Evolutionary conservation across 2,329 filamentous ascomycete genomes (phyloP), one percentile per base, ranked within the genome.

Genomic region (Daldinia eschscholtzii): DNA sequence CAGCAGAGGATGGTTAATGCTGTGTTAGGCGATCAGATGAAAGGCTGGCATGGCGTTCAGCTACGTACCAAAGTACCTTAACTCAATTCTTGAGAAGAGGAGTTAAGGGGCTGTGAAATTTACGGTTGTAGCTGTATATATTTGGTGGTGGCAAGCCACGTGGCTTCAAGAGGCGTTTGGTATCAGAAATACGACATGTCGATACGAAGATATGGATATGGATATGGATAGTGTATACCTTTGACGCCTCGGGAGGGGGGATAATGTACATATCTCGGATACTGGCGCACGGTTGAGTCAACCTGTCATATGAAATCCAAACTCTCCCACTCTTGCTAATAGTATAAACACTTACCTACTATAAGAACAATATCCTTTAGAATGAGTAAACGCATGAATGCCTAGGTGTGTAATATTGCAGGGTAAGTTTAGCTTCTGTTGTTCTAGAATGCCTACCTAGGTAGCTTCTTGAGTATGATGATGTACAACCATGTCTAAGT

Each of bases 1-100:
- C 93, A 96, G 83, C 93, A 96, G 81, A 86, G 92, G 67, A 85
- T 95, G 81, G 93, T 97, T 57, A 95, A 95, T 77, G 83, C 88
- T 20, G 87, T 91, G 18, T 83, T 97, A 33, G 89, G 88, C 3
- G 92, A 94, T 59, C 85, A 93, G 79, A 89, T 96, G 75, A 93
- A 92, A 83, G 82, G 83, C 42, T 96, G 93, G 93, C 93, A 97
- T 80, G 93, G 93, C 7, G 86, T 96, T 67, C 92, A 95, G 82
- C 83, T 97, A 75, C 89, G 89, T 80, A 96, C 93, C 26, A 90
- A 86, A 77, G 87, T 80, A 37, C 83, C 84, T 9, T 83, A 67
- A 77, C 20, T 15, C 23, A 13, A 28, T 37, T 28, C 4, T 4
- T 39, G 5, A 20, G 30, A 13, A 9, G 44, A 46, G 9, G 13